Percentiles rank a stretch among this genome's conserved stretches.
Conservation (phyloP, 225 moss, liverwort and hornwort genomes). For the Sphagnum tenellum region DNA sequence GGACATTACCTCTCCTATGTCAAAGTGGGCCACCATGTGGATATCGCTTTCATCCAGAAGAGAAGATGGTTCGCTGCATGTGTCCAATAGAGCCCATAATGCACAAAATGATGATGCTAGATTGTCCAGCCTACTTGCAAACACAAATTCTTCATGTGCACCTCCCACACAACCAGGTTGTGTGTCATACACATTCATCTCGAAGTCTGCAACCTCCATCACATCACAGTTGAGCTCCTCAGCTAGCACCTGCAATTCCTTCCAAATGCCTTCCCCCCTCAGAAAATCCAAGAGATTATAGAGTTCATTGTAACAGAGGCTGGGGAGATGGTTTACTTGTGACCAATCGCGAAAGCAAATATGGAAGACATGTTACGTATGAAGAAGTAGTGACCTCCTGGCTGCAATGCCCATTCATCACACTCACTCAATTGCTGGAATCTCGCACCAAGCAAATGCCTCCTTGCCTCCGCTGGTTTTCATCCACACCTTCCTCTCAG, state of each 20-base stretch:
- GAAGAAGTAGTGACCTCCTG: conserved; percentile 77
- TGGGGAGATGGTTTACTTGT: conserved; percentile 36
- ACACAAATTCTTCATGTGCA: conserved; percentile 77
- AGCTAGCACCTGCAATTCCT: conserved; percentile 47
- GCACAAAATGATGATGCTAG: conserved; percentile 75
- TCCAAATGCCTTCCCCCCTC: conserved; percentile 2
- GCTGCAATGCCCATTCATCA: conserved; percentile 71
- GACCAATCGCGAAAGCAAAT: conserved; percentile 76
- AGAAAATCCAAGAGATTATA: too few relatives aligned
- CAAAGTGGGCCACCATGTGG: conserved; percentile 71
- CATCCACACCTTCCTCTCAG: not conserved
- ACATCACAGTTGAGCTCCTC: conserved; percentile 71
- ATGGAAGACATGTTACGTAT: conserved; percentile 77
- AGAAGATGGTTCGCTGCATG: conserved; percentile 42
- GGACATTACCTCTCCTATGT: conserved; percentile 62
- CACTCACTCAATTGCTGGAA: conserved; percentile 67
- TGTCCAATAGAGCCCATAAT: conserved; percentile 63
- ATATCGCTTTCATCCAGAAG: conserved; percentile 62
- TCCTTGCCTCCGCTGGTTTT: conserved; percentile 58
- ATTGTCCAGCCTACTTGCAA: conserved; percentile 73
- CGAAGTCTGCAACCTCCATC: conserved; percentile 78
- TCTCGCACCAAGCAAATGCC: conserved; percentile 47
- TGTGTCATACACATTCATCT: conserved; percentile 73
- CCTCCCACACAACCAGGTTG: conserved; percentile 75
- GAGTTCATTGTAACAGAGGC: too few relatives aligned